Conservation (phyloP, 768 basidiomycete genomes). For the Boletus barrowsii region DNA sequence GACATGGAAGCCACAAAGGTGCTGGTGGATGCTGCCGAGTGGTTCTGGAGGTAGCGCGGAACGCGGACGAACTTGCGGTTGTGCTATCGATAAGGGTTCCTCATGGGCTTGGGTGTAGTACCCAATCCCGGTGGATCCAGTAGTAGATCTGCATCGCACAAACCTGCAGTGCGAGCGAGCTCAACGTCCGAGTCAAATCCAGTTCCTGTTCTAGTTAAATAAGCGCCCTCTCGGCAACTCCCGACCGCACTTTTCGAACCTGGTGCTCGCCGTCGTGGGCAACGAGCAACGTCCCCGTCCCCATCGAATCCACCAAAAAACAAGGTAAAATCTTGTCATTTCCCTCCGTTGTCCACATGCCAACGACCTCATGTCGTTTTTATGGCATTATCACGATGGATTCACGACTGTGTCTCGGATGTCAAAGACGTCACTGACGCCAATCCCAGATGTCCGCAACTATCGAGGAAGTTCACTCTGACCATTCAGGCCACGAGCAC, state of each 20-base stretch:
- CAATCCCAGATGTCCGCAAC: slow-evolving; percentile 59
- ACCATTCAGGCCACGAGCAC: slow-evolving; percentile 71
- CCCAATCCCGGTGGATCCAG: no score
- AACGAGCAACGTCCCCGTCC: slow-evolving; percentile 31
- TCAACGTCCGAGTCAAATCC: no score
- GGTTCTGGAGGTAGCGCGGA: no score
- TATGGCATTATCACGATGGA: slow-evolving; percentile 24
- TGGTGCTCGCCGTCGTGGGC: slow-evolving; percentile 32
- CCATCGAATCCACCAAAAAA: slow-evolving; percentile 10
- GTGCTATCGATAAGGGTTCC: slow-evolving; percentile 9
- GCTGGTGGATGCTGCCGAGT: slow-evolving; percentile 27
- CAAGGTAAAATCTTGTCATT: slow-evolving; percentile 16
- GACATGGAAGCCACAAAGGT: slow-evolving; percentile 36
- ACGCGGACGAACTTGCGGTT: no score
- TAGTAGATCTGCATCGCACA: no score
- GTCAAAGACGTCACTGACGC: slow-evolving; percentile 27
- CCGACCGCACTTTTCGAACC: slow-evolving; percentile 15
- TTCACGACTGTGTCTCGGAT: slow-evolving; percentile 28
- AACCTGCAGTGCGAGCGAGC: no score
- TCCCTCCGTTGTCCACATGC: neutral
- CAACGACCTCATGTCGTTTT: neutral
- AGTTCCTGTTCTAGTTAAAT: neutral
- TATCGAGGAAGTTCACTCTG: slow-evolving; percentile 80
- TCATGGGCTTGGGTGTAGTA: no score
- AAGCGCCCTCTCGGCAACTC: slow-evolving; percentile 26